phyloP scores from a whole-genome alignment of 768 basidiomycete species.

The Macrolepiota albuminosa region DNA sequence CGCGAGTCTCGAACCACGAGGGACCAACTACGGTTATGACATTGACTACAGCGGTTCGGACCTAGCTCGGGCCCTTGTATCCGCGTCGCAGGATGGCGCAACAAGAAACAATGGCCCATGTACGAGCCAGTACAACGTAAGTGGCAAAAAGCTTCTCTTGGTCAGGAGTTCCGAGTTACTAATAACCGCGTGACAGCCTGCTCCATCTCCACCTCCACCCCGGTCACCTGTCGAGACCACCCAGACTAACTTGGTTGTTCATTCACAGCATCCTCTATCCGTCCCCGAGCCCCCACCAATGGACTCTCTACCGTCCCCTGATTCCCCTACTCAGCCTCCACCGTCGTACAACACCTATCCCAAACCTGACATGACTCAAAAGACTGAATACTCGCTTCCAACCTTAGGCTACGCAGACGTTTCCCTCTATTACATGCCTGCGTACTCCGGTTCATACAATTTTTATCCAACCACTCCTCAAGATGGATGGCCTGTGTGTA shows the following conservation, averaged over 20 bases:
- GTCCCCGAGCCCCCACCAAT: conserved; percentile 9
- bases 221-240: background rate
- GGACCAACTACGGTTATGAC: background rate
- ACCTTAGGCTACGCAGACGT: background rate
- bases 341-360: conserved; percentile 1
- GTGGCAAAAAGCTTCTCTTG: background rate
- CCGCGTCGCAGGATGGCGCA: background rate
- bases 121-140: conserved; percentile 7
- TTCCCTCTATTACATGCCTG: conserved; percentile 1
- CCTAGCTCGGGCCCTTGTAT: conserved; percentile 1
- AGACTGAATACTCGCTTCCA: background rate
- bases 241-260: conserved; percentile 2
- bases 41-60: background rate
- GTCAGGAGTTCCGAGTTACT: background rate
- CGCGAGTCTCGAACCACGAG: background rate
- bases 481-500: conserved; percentile 13
- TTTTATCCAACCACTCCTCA: conserved; percentile 6
- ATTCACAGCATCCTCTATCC: conserved; percentile 6
- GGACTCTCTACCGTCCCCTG: conserved; percentile 17
- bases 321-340: background rate
- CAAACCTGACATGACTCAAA: background rate
- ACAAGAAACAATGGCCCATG: background rate
- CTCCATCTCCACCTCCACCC: background rate
- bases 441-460: background rate
- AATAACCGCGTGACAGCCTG: conserved; percentile 5